Conservation (phyloP, 805 yeast genomes). For the Myxozyma neglecta region DNA sequence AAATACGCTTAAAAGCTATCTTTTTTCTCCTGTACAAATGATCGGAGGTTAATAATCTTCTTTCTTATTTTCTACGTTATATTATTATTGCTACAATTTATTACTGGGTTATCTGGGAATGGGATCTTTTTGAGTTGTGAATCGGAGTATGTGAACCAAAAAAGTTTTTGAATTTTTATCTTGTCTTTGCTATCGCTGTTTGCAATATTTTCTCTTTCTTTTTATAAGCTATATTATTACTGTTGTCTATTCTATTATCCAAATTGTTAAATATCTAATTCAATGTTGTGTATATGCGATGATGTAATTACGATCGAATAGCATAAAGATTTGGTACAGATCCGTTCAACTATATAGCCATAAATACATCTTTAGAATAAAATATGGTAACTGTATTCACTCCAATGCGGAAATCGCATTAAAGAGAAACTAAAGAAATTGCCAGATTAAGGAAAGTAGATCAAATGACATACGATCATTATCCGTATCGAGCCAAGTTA, state of each 20-base stretch:
- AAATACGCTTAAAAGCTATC: neutral
- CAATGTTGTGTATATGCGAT: neutral
- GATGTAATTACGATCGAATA: neutral
- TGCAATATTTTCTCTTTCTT: neutral
- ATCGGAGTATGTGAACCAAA: slow-evolving; percentile 12
- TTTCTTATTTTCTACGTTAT: neutral
- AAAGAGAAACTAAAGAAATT: neutral
- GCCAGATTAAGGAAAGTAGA: neutral
- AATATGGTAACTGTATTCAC: no score
- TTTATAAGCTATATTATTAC: neutral
- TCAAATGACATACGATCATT: neutral
- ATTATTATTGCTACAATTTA: slow-evolving; percentile 1
- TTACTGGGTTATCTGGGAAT: slow-evolving; percentile 13
- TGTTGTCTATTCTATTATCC: neutral
- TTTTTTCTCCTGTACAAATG: neutral
- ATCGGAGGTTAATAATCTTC: neutral
- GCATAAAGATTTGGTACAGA: no score
- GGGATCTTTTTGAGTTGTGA: slow-evolving; percentile 4
- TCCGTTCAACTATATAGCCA: no score
- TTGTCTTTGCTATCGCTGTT: neutral
- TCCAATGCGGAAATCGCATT: neutral
- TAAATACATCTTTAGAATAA: no score
- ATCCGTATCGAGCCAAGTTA: neutral
- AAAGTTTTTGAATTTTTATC: neutral
- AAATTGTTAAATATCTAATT: neutral